Conservation (phyloP, 2,329 filamentous ascomycete genomes). For the Grosmannia penicillata region DNA sequence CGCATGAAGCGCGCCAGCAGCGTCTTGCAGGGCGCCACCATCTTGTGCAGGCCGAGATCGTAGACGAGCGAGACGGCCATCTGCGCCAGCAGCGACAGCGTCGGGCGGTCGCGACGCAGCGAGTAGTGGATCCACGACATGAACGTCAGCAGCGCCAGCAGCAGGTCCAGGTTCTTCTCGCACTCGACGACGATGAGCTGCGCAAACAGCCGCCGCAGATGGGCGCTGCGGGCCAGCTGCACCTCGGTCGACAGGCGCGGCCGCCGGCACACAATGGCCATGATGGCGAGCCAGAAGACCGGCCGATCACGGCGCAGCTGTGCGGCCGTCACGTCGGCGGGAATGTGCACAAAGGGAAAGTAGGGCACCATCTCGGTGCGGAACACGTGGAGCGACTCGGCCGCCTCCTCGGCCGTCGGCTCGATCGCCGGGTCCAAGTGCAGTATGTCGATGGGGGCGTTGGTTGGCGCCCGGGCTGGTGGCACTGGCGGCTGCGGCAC, state of each 20-base stretch:
- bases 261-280: conserved; percentile 27
- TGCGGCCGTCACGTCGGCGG: conserved; percentile 19
- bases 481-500: no score
- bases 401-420: conserved; percentile 21
- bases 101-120: conserved; percentile 21
- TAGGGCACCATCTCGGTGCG: conserved; percentile 21
- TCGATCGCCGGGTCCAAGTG: conserved; percentile 2
- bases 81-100: conserved; percentile 25
- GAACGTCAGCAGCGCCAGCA: conserved; percentile 30
- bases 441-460: neutral
- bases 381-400: conserved; percentile 25
- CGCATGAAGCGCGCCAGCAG: conserved; percentile 7
- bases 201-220: conserved; percentile 27
- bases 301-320: conserved; percentile 25
- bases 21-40: neutral
- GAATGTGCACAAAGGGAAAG: conserved; percentile 29
- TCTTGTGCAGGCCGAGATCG: conserved; percentile 29
- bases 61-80: conserved; percentile 26
- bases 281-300: conserved; percentile 34
- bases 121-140: conserved; percentile 9
- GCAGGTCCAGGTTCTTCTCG: conserved; percentile 32
- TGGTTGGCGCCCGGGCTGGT: no score
- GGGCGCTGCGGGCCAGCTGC: conserved; percentile 23
- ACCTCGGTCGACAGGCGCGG: conserved; percentile 22
- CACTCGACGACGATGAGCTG: conserved; percentile 29